phyloP scores from a whole-genome alignment of 768 basidiomycete genomes.

The Russula lepida region DNA sequence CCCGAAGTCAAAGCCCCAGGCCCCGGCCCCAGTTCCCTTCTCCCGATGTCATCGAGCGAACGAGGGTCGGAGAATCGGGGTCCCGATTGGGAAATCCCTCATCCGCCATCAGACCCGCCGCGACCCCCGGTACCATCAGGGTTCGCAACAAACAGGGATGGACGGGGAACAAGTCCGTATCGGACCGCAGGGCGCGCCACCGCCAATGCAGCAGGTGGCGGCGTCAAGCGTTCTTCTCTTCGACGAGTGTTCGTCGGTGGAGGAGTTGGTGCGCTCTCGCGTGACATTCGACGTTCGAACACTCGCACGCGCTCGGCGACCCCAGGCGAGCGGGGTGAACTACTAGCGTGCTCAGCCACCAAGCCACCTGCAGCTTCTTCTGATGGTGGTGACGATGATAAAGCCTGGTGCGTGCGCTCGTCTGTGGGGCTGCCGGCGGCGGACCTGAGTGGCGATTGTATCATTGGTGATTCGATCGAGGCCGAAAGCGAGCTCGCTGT shows the following conservation, averaged over 20 bases:
- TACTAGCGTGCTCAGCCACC: background rate
- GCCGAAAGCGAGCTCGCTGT: constrained; percentile 2
- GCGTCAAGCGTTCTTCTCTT: constrained; percentile 30
- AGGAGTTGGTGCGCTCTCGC: constrained; percentile 30
- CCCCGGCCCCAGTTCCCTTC: background rate
- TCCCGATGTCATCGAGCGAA: background rate
- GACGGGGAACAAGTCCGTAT: constrained; percentile 59
- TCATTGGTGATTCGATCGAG: background rate
- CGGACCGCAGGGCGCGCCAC: constrained; percentile 30
- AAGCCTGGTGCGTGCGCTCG: background rate
- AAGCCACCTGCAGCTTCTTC: background rate
- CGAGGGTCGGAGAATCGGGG: background rate
- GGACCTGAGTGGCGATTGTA: background rate
- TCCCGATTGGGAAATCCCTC: background rate
- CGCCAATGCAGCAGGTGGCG: background rate
- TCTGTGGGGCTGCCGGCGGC: background rate
- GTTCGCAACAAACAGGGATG: constrained; percentile 66
- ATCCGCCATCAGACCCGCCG: constrained; percentile 21
- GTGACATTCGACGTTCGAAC: constrained; percentile 53
- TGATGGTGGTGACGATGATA: background rate
- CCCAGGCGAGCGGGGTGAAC: constrained; percentile 3
- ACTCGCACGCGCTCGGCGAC: constrained; percentile 48
- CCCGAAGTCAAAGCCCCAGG: background rate
- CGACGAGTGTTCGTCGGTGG: constrained; percentile 38
- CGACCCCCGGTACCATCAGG: constrained; percentile 36